These are phyloP conservation scores for Leptomonas seymouri DNA, from an alignment of 208 protist genomes.

Conservation along the genomic window DNA sequence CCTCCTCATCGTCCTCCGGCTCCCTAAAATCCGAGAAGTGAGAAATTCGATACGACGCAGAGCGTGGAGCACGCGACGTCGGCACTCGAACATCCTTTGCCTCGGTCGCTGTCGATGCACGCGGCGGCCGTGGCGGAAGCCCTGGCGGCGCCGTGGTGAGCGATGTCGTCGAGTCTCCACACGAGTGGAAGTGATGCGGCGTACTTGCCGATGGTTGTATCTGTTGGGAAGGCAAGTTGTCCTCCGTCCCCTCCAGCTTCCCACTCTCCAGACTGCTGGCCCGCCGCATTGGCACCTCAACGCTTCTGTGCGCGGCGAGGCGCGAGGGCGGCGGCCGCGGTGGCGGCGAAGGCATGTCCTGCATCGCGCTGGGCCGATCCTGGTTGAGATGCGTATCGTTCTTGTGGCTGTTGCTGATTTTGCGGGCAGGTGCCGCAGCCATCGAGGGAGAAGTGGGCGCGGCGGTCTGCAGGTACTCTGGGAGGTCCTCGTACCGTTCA, in stretches of 20 bases:
- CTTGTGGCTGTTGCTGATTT: background rate
- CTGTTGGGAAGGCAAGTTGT: background rate
- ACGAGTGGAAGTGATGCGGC: background rate
- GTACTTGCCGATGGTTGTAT: conserved; percentile 3
- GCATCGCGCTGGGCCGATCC: background rate
- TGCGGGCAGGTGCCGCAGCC: no score
- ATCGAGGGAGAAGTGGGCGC: background rate
- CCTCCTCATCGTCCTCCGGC: conserved; percentile 5
- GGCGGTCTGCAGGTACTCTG: background rate
- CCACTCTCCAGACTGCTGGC: background rate
- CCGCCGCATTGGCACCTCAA: conserved; percentile 5
- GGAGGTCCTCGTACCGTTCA: background rate
- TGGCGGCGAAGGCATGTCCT: background rate
- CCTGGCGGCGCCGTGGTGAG: background rate
- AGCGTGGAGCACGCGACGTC: conserved; percentile 13
- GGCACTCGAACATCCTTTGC: conserved; percentile 1
- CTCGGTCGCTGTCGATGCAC: background rate
- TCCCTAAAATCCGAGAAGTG: conserved; percentile 17
- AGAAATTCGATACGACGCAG: conserved; percentile 5
- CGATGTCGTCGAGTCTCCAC: conserved; percentile 1
- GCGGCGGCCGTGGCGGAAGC: conserved; percentile 9
- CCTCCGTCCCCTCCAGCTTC: background rate
- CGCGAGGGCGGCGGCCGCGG: conserved; percentile 1
- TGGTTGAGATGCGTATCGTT: background rate
- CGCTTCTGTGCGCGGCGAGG: no score